Percentiles rank a stretch among this genome's conserved stretches.
Evolutionary conservation across 345 rosid genomes (phyloP).

Genomic region (Eucalyptus fibrosa): DNA sequence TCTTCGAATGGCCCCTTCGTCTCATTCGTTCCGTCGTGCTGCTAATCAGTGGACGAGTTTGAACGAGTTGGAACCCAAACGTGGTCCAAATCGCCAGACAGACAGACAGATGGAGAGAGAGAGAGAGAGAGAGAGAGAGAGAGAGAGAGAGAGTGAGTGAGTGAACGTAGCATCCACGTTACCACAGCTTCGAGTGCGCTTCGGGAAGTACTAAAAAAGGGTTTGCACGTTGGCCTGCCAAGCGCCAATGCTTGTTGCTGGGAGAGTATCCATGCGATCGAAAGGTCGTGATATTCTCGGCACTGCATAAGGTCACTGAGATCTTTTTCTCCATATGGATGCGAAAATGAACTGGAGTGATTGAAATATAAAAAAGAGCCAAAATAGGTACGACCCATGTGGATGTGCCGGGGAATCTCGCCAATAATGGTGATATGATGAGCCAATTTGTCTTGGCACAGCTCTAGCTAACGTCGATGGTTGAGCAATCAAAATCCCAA

Average conservation of each 20-base stretch:
- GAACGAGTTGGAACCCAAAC: background rate
- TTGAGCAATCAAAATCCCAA: background rate
- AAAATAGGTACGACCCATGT: background rate
- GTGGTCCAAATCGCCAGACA: background rate
- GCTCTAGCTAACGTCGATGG: background rate
- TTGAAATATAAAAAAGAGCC: background rate
- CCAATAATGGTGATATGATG: background rate
- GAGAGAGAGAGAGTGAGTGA: background rate
- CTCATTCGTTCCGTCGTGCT: background rate
- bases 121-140: background rate
- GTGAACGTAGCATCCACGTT: background rate
- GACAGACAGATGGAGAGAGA: background rate
- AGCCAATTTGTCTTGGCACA: background rate
- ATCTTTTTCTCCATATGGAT: background rate
- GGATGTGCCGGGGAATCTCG: background rate
- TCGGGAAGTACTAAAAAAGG: background rate
- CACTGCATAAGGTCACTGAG: background rate
- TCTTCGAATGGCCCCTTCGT: background rate
- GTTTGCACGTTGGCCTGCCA: background rate
- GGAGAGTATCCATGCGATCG: background rate
- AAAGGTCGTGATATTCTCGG: background rate
- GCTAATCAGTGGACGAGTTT: background rate
- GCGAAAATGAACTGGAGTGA: background rate
- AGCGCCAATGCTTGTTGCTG: background rate
- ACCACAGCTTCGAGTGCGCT: background rate